These are phyloP conservation scores for Raphanus raphanistrum DNA, from an alignment of 345 rosid species.

Conservation along the genomic window DNA sequence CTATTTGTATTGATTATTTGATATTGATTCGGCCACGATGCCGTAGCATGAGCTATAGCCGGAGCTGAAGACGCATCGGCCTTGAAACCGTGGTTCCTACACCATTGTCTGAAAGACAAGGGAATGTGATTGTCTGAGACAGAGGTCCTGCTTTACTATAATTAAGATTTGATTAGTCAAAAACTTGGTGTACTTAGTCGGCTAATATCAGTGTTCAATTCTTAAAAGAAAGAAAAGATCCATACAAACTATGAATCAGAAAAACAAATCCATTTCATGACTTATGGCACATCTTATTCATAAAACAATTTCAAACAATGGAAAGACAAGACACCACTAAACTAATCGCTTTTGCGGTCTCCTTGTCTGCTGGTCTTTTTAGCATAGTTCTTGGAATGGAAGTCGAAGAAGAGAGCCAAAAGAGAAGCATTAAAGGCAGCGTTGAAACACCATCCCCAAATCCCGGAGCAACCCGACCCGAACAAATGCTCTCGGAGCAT, in stretches of 20 bases:
- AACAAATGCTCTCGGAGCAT: conserved; percentile 55
- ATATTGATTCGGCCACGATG: conserved; percentile 54
- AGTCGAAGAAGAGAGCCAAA: conserved; percentile 61
- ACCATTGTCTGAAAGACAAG: conserved; percentile 10
- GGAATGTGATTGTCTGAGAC: conserved; percentile 20
- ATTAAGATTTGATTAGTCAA: background rate
- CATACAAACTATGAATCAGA: background rate
- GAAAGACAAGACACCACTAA: conserved; percentile 6
- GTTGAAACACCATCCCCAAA: conserved; percentile 68
- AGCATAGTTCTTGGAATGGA: conserved; percentile 56
- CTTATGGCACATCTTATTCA: background rate
- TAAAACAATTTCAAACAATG: background rate
- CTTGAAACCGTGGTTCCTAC: conserved; percentile 11
- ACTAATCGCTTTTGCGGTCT: background rate
- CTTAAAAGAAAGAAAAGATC: background rate
- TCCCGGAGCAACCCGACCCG: conserved; percentile 65
- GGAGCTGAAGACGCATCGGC: conserved; percentile 9
- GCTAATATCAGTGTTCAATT: background rate
- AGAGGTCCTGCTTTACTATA: conserved; percentile 16
- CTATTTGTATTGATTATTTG: background rate
- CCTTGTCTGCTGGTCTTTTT: background rate
- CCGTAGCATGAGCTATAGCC: conserved; percentile 40
- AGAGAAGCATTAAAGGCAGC: conserved; percentile 65
- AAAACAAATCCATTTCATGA: background rate
- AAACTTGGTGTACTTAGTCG: background rate